Conservation (phyloP, 2,329 filamentous ascomycete genomes). For the Colletotrichum incanum region DNA sequence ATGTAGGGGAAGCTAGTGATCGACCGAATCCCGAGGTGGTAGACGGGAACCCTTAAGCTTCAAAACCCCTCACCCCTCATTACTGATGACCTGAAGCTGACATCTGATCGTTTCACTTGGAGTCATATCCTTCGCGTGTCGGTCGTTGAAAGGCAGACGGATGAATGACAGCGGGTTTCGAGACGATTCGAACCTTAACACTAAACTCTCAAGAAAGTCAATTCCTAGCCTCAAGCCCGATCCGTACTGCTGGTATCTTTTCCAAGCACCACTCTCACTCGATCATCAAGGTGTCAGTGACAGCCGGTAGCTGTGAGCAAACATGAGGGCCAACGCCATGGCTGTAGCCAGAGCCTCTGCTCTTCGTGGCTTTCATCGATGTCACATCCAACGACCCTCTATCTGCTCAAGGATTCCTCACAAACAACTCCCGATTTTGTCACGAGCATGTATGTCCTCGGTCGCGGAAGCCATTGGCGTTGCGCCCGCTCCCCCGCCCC, state of each 20-base stretch:
- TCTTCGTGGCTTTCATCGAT: constrained; percentile 21
- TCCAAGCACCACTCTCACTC: background rate
- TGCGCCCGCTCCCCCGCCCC: constrained; percentile 36
- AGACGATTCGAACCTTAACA: background rate
- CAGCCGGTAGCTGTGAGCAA: background rate
- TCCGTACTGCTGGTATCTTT: background rate
- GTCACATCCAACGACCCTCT: background rate
- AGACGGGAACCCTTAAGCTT: constrained; percentile 32
- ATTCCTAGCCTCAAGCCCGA: background rate
- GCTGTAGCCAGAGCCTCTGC: constrained; percentile 13
- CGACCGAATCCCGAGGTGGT: constrained; percentile 20
- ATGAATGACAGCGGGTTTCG: background rate
- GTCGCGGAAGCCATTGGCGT: constrained; percentile 31
- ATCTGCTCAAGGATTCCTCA: background rate
- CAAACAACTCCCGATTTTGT: background rate
- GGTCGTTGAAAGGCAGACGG: background rate
- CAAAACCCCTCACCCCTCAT: constrained; percentile 41
- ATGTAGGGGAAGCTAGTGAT: constrained; percentile 13
- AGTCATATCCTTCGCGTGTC: background rate
- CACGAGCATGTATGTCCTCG: constrained; percentile 36
- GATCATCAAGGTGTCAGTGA: background rate
- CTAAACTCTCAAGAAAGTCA: background rate
- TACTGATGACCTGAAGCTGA: background rate
- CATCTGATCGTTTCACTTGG: background rate
- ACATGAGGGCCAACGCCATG: constrained; percentile 24